Evolutionary conservation across 192 early-diverging fungal species (phyloP), one percentile per base, ranked within the genome.

Genomic region (Neocallimastix lanati): DNA sequence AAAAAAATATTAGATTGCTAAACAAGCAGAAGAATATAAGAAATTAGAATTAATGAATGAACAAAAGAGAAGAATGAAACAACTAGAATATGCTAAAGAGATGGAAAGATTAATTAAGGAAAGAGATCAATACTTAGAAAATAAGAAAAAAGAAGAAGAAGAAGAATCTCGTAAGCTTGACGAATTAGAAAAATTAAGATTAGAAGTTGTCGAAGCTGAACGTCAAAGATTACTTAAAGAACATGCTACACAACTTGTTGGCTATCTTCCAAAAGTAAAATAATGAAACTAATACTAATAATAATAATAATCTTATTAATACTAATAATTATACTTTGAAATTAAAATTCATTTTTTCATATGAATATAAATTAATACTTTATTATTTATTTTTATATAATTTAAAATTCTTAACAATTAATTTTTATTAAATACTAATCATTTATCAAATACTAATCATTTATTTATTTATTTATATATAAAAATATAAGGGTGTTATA

Each of bases 131-230:
- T 76, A 85, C 28, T 29, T 86, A 30, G 81, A 84, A 29, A 76
- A 82, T 50, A 85, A 87, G 78, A 81, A 77, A 29, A 83, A 84
- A 76, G 29, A 78, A 14, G 79, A 84, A n/a, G 38, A 78, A 78
- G 85, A 82, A n/a, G 84, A 84, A 37, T 76, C 82, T 29, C 40
- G 67, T 21, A 81, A 83, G 29, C 85, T 88, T 77, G 33, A 81
- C 76, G 86, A 88, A 77, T 50, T 91, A 12, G 87, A 87, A 29
- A 77, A 81, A 37, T 90, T 87, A 78, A 79, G 85, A 76, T 82
- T 86, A 77, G 78, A 82, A 78, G 89, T 91, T 28, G 87, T 91
- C 76, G 89, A 91, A 83, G 85, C 87, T 80, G 89, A 91, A 80
- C 77, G 89, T 28, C 89, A 91, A 81, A 78, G 89, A 37, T 81